A percentile compares a stretch with the other conserved stretches of the same genome.
These are phyloP conservation scores for Adiantum capillusveneris DNA, from an alignment of 75 land plant species.

Conservation along the genomic window DNA sequence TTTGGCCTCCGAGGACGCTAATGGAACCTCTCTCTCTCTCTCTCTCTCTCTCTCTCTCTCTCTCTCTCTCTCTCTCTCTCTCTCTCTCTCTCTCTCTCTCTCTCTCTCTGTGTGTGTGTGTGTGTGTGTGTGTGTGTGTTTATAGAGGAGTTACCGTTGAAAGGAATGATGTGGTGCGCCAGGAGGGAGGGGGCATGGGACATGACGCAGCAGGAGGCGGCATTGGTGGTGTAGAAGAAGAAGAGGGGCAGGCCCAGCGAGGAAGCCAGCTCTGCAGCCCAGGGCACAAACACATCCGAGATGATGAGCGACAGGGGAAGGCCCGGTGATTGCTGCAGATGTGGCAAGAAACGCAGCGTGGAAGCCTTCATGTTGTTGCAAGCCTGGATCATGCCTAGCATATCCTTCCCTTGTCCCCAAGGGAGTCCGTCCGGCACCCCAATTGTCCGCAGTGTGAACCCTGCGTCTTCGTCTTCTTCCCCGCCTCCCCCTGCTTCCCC, in stretches of 20 bases:
- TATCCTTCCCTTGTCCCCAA: background rate
- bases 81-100: too few species aligned
- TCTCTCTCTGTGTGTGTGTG: too few species aligned
- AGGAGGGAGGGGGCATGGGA: background rate
- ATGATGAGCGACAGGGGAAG: background rate
- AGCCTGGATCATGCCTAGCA: too few species aligned
- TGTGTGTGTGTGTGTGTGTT: too few species aligned
- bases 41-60: too few species aligned
- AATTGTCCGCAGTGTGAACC: background rate
- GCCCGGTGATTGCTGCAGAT: background rate
- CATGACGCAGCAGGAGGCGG: slow-evolving; percentile 7
- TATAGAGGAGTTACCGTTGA: background rate
- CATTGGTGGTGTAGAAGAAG: slow-evolving; percentile 1
- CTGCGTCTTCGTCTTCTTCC: background rate
- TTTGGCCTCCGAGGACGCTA: too few species aligned
- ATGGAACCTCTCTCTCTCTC: too few species aligned
- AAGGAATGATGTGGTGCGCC: background rate
- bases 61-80: too few species aligned
- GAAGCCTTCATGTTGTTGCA: background rate
- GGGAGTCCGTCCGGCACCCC: background rate
- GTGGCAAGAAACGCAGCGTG: background rate
- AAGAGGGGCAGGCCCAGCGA: slow-evolving; percentile 1
- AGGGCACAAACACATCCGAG: background rate
- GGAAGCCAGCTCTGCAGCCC: background rate
- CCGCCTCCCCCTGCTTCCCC: background rate